Percentiles rank a stretch among this genome's conserved stretches.
phyloP scores from a whole-genome alignment of 768 basidiomycete genomes.

The Rhodotorula sphaerocarpa region DNA sequence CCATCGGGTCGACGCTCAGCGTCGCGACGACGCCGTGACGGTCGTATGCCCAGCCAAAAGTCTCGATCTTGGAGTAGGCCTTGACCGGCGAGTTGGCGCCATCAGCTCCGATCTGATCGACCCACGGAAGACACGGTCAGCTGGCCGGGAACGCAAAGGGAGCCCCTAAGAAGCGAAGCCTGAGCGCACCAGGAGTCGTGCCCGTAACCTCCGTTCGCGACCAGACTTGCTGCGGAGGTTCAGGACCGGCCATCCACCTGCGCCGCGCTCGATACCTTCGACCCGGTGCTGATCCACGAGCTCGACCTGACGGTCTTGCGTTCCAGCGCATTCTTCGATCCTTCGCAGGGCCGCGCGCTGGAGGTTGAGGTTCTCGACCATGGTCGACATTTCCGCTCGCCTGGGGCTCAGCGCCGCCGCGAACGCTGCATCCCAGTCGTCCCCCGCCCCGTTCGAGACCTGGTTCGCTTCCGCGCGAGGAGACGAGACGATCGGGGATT shows the following conservation, averaged over 20 bases:
- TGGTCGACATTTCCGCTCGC: constrained; percentile 56
- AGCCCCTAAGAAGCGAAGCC: background rate
- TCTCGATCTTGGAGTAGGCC: constrained; percentile 69
- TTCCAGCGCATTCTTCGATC: constrained; percentile 26
- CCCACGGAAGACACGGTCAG: no score
- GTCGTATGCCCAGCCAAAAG: constrained; percentile 85
- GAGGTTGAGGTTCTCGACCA: constrained; percentile 88
- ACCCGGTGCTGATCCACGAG: constrained; percentile 70
- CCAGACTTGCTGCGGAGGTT: constrained; percentile 56
- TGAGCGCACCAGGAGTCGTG: constrained; percentile 30
- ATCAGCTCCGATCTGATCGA: constrained; percentile 81
- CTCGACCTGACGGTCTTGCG: constrained; percentile 49
- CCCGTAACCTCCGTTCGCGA: constrained; percentile 45
- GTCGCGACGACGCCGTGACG: constrained; percentile 86
- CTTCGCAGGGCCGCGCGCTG: constrained; percentile 67
- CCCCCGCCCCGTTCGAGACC: no score
- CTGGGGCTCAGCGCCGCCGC: constrained; percentile 29
- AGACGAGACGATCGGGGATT: constrained; percentile 44
- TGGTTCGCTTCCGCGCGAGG: background rate
- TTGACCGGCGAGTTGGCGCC: constrained; percentile 92
- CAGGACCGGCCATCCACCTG: constrained; percentile 71
- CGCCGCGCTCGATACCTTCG: constrained; percentile 55
- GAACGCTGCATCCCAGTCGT: constrained; percentile 28
- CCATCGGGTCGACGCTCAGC: constrained; percentile 57
- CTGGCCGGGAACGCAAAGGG: no score